Percentiles rank a stretch among this genome's conserved stretches.
phyloP scores from a whole-genome alignment of 352 stramenopile genomes.

The Pseudoperonospora humuli region DNA sequence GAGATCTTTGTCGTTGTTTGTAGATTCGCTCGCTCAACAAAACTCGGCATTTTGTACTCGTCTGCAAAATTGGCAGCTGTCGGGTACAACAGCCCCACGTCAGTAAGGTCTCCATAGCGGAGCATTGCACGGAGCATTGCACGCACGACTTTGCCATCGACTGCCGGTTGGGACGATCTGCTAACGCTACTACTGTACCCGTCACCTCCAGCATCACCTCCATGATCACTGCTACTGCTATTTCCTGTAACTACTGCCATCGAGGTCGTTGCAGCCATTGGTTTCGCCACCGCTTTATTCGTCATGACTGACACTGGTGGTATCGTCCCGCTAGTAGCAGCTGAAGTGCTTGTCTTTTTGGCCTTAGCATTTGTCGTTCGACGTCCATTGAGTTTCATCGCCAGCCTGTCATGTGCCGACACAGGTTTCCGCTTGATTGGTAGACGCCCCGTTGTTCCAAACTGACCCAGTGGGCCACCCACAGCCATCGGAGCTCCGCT shows the following conservation, averaged over 20 bases:
- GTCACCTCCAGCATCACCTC: conserved; percentile 32
- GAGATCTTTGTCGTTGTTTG: conserved; percentile 42
- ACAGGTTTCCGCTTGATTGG: conserved; percentile 57
- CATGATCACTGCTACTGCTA: conserved; percentile 28
- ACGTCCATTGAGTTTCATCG: conserved; percentile 66
- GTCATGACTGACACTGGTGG: conserved; percentile 50
- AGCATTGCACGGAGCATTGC: conserved; percentile 60
- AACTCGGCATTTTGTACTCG: conserved; percentile 70
- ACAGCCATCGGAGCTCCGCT: conserved; percentile 25
- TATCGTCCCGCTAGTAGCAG: conserved; percentile 22
- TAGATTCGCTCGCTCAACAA: conserved; percentile 62
- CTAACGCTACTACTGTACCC: conserved; percentile 29
- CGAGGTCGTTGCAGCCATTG: conserved; percentile 20
- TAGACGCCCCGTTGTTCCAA: conserved; percentile 28
- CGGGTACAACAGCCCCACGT: conserved; percentile 53
- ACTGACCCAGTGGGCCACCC: conserved; percentile 55
- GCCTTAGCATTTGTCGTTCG: conserved; percentile 32
- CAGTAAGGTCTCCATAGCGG: conserved; percentile 72
- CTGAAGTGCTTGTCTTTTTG: conserved; percentile 33
- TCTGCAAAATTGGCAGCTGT: conserved; percentile 56
- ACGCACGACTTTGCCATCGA: conserved; percentile 62
- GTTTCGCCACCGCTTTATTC: conserved; percentile 24
- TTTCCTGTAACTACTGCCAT: conserved; percentile 9
- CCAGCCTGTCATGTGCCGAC: conserved; percentile 60
- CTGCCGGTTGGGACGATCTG: conserved; percentile 12